Conservation (phyloP, 306 rosid genomes). For the Canavalia ensiformis region DNA sequence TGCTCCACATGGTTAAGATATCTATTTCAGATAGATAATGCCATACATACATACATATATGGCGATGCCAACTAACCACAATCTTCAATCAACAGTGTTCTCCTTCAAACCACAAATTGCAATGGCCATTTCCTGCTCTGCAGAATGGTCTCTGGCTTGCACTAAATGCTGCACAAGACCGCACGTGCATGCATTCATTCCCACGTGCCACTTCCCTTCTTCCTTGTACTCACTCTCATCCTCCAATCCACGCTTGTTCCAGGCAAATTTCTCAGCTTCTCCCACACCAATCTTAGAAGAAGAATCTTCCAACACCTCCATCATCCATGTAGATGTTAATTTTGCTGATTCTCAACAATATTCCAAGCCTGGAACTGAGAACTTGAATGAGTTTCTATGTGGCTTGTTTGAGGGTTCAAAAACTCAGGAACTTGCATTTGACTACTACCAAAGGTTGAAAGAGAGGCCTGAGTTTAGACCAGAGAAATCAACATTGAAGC, state of each 20-base stretch:
- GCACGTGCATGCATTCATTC: constrained; percentile 39
- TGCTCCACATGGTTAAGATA: constrained; percentile 47
- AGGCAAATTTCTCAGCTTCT: constrained; percentile 55
- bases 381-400: constrained; percentile 60
- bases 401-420: constrained; percentile 59
- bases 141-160: constrained; percentile 66
- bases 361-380: constrained; percentile 48
- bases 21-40: constrained; percentile 54
- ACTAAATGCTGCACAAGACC: constrained; percentile 41
- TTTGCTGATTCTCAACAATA: constrained; percentile 31
- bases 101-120: constrained; percentile 42
- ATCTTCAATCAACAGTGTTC: background rate
- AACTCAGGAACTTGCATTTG: constrained; percentile 58
- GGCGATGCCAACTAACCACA: background rate
- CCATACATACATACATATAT: background rate
- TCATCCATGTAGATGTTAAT: constrained; percentile 47
- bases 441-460: constrained; percentile 65
- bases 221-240: constrained; percentile 46
- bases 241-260: constrained; percentile 46
- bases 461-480: constrained; percentile 67
- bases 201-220: constrained; percentile 51
- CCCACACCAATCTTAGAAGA: constrained; percentile 67
- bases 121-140: constrained; percentile 65
- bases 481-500: constrained; percentile 56
- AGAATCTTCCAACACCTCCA: constrained; percentile 49